phyloP scores from a whole-genome alignment of 164 flowering plant species.

The Stephania japonica region DNA sequence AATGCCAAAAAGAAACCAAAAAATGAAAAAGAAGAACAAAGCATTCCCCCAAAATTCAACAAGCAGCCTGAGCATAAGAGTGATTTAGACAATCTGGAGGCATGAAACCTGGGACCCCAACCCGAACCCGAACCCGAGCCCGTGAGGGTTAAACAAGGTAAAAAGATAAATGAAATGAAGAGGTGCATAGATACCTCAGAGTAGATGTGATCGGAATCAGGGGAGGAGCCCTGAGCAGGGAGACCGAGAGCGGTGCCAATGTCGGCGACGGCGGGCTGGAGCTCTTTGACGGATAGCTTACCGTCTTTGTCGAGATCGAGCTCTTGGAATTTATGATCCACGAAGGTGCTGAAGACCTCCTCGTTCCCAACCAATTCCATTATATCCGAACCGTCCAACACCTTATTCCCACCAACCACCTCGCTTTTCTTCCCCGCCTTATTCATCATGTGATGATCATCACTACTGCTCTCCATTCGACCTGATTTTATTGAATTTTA shows the following conservation, averaged over 20 bases:
- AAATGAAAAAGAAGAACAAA: not conserved
- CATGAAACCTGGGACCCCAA: too few species aligned
- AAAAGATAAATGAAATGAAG: not conserved
- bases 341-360: conserved; percentile 58
- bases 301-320: conserved; percentile 69
- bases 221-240: conserved; percentile 68
- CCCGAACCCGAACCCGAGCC: too few species aligned
- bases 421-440: not conserved
- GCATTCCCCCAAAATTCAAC: not conserved
- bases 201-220: conserved; percentile 76
- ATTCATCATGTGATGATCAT: not conserved
- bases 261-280: conserved; percentile 80
- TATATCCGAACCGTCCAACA: conserved; percentile 82
- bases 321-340: conserved; percentile 68
- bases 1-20: not conserved
- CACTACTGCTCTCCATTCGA: not conserved
- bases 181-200: conserved; percentile 39
- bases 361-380: conserved; percentile 83
- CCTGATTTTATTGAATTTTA: too few species aligned
- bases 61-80: not conserved
- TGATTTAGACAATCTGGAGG: too few species aligned
- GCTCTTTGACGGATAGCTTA: conserved; percentile 64
- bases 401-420: conserved; percentile 31
- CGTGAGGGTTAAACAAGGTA: not conserved
- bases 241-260: conserved; percentile 81